A percentile compares a stretch with the other conserved stretches of the same genome.
phyloP scores from a whole-genome alignment of 257 asterid species.

The Nicotiana tabacum region DNA sequence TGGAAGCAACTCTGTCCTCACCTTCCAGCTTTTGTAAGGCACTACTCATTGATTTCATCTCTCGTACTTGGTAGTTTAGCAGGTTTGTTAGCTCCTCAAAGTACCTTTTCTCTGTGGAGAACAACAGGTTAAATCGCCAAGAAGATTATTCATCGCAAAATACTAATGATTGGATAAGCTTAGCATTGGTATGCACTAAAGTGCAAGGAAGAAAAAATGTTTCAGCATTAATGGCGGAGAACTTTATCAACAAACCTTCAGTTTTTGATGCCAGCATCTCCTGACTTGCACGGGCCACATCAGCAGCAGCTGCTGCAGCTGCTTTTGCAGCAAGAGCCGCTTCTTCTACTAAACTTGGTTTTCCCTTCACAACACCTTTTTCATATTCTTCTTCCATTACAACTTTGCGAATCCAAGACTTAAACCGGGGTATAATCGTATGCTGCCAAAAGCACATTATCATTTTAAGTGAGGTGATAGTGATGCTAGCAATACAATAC shows the following conservation, averaged over 20 bases:
- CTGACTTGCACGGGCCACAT: slow-evolving; percentile 89
- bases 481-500: not conserved
- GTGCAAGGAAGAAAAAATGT: not conserved
- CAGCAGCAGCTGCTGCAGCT: slow-evolving; percentile 88
- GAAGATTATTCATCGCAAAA: not conserved
- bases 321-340: slow-evolving; percentile 88
- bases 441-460: slow-evolving; percentile 35
- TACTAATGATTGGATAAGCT: not conserved
- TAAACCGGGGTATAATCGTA: slow-evolving; percentile 61
- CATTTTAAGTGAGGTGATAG: not conserved
- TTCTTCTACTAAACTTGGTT: slow-evolving; percentile 70
- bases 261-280: slow-evolving; percentile 60
- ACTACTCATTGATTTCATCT: slow-evolving; percentile 80
- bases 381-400: slow-evolving; percentile 59
- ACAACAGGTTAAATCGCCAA: not conserved
- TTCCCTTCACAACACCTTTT: slow-evolving; percentile 33
- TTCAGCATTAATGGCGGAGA: not conserved
- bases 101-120: slow-evolving; percentile 64
- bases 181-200: not conserved
- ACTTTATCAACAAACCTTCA: slow-evolving; percentile 48
- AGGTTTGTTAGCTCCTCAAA: slow-evolving; percentile 70
- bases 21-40: slow-evolving; percentile 70
- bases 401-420: slow-evolving; percentile 90
- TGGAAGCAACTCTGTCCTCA: slow-evolving; percentile 24
- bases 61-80: slow-evolving; percentile 62